Evolutionary conservation across 352 stramenopile species (phyloP).

Genomic region (Blastocystis sp.): DNA sequence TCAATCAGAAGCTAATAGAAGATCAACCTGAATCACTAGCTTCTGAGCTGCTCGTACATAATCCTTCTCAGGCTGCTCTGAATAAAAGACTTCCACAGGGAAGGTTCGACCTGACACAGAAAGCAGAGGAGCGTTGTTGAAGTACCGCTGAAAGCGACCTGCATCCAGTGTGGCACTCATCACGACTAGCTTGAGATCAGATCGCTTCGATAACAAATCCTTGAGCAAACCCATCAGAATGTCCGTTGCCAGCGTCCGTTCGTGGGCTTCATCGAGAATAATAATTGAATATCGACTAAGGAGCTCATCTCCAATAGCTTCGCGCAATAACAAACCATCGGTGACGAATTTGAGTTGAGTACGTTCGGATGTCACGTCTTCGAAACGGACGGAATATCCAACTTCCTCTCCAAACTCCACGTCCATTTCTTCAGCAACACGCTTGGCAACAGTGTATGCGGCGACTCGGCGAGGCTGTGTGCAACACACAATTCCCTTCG

Average conservation of each 20-base stretch:
- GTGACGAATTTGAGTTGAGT: constrained; percentile 80
- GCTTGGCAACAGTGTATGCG: constrained; percentile 89
- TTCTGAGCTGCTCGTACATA: constrained; percentile 84
- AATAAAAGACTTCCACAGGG: constrained; percentile 96
- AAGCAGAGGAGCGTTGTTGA: constrained; percentile 81
- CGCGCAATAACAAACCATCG: constrained; percentile 90
- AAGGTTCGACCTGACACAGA: constrained; percentile 91
- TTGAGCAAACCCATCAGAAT: constrained; percentile 94
- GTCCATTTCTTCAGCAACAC: constrained; percentile 97
- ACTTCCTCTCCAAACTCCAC: constrained; percentile 90
- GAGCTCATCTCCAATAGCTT: constrained; percentile 89
- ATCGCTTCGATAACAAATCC: constrained; percentile 83
- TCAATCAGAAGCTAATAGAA: constrained; percentile 69
- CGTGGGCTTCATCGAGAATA: constrained; percentile 92
- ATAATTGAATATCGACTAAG: constrained; percentile 89
- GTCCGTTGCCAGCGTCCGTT: constrained; percentile 90
- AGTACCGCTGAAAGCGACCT: constrained; percentile 86
- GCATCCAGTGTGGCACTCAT: constrained; percentile 96
- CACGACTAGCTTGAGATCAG: constrained; percentile 92
- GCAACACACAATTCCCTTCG: constrained; percentile 78
- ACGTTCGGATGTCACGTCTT: constrained; percentile 80
- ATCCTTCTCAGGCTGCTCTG: constrained; percentile 90
- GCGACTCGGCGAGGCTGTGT: constrained; percentile 94
- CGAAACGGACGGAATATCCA: constrained; percentile 98
- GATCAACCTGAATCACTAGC: constrained; percentile 68